These are phyloP conservation scores for Dalbergia cultrata DNA, from an alignment of 306 rosid species.

Conservation along the genomic window DNA sequence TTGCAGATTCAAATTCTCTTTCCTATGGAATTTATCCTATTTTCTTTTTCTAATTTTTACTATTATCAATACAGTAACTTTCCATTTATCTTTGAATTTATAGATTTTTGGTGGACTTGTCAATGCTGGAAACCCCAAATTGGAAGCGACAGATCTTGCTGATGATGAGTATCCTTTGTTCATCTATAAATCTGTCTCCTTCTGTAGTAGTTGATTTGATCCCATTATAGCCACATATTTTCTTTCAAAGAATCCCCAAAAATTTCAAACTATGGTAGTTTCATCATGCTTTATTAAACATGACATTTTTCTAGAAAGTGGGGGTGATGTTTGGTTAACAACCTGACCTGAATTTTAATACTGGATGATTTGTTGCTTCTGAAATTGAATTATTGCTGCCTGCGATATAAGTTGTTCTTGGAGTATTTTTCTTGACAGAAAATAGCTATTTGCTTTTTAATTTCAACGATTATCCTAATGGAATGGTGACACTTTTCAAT, in stretches of 20 bases:
- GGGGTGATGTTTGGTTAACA: conserved; percentile 34
- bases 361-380: conserved; percentile 19
- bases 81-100: conserved; percentile 21
- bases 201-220: conserved; percentile 33
- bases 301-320: neutral
- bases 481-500: conserved; percentile 99
- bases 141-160: conserved; percentile 76
- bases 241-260: neutral
- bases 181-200: conserved; percentile 25
- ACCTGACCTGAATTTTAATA: conserved; percentile 17
- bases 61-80: conserved; percentile 22
- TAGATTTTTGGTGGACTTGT: conserved; percentile 94
- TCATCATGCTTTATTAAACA: conserved; percentile 20
- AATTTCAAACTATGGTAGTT: neutral
- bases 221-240: conserved; percentile 27
- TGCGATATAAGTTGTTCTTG: conserved; percentile 41
- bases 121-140: conserved; percentile 77
- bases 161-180: conserved; percentile 89
- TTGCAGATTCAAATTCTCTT: conserved; percentile 29
- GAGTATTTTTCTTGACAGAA: conserved; percentile 68
- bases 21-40: conserved; percentile 8
- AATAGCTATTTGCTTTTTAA: conserved; percentile 88
- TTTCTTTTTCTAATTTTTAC: conserved; percentile 31
- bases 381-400: conserved; percentile 34
- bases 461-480: conserved; percentile 95